Conservation (phyloP, 2,329 filamentous ascomycete species). For the Eutypa lata region DNA sequence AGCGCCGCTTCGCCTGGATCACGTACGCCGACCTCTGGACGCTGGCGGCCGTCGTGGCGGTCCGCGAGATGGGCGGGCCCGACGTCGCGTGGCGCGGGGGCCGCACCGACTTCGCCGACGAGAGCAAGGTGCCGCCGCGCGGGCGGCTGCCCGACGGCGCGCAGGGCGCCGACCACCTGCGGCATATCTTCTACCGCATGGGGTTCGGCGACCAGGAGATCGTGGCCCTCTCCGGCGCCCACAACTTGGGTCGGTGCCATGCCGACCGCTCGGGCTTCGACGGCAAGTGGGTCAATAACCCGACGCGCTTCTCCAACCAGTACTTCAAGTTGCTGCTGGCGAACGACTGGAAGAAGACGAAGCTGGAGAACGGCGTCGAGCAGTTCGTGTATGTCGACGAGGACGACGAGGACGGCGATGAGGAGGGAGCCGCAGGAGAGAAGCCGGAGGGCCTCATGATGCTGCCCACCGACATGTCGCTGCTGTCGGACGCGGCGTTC, state of each 20-base stretch:
- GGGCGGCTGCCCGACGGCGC: slow-evolving; percentile 70
- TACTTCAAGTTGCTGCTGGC: slow-evolving; percentile 31
- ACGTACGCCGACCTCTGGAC: slow-evolving; percentile 67
- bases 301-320: slow-evolving; percentile 35
- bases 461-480: slow-evolving; percentile 61
- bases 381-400: slow-evolving; percentile 59
- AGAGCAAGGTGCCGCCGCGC: slow-evolving; percentile 55
- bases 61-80: slow-evolving; percentile 59
- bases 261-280: slow-evolving; percentile 29
- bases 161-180: slow-evolving; percentile 76
- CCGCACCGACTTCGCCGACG: slow-evolving; percentile 60
- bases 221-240: slow-evolving; percentile 80
- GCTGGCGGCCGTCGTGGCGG: slow-evolving; percentile 55
- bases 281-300: slow-evolving; percentile 35
- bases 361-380: slow-evolving; percentile 24
- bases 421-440: slow-evolving; percentile 50
- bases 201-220: slow-evolving; percentile 96
- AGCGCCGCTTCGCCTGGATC: slow-evolving; percentile 57
- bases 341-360: slow-evolving; percentile 28
- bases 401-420: slow-evolving; percentile 42
- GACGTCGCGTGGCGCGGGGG: slow-evolving; percentile 54
- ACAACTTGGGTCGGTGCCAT: slow-evolving; percentile 76
- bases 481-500: slow-evolving; percentile 52
- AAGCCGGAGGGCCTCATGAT: slow-evolving; percentile 60
- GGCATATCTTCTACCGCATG: slow-evolving; percentile 91